A percentile compares a stretch with the other conserved stretches of the same genome.
phyloP scores from a whole-genome alignment of 805 yeast species.

The Blastobotrys mokoenaii region DNA sequence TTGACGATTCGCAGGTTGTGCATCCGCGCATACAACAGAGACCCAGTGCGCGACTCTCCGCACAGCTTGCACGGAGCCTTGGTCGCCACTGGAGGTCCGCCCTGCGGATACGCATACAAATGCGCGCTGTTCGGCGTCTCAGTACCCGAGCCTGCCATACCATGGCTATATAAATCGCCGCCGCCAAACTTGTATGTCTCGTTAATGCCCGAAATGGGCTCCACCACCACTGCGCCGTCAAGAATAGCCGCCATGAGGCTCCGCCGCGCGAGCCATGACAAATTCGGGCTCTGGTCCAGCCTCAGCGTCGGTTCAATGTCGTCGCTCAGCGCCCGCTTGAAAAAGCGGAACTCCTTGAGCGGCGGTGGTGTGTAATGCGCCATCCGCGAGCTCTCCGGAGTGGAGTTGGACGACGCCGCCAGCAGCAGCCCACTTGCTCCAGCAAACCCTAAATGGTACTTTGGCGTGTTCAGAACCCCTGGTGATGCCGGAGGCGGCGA shows the following conservation, averaged over 20 bases:
- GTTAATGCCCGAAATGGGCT: constrained; percentile 79
- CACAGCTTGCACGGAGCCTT: constrained; percentile 74
- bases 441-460: background rate
- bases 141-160: background rate
- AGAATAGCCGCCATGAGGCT: constrained; percentile 57
- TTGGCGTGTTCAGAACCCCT: background rate
- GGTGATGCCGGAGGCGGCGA: background rate
- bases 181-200: constrained; percentile 42
- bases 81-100: constrained; percentile 65
- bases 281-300: constrained; percentile 54
- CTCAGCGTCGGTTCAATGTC: constrained; percentile 72
- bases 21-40: constrained; percentile 68
- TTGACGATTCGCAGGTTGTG: constrained; percentile 45
- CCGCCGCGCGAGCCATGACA: constrained; percentile 54
- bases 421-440: background rate
- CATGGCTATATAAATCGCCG: background rate
- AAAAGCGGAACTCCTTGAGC: constrained; percentile 47
- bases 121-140: background rate
- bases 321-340: constrained; percentile 57
- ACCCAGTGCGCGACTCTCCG: constrained; percentile 66
- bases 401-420: background rate
- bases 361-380: constrained; percentile 9
- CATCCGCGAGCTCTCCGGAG: background rate
- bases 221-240: constrained; percentile 75
- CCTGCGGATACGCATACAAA: constrained; percentile 36